Base-by-base conservation (phyloP, 768 basidiomycete species). In the Trametes meyenii region DNA sequence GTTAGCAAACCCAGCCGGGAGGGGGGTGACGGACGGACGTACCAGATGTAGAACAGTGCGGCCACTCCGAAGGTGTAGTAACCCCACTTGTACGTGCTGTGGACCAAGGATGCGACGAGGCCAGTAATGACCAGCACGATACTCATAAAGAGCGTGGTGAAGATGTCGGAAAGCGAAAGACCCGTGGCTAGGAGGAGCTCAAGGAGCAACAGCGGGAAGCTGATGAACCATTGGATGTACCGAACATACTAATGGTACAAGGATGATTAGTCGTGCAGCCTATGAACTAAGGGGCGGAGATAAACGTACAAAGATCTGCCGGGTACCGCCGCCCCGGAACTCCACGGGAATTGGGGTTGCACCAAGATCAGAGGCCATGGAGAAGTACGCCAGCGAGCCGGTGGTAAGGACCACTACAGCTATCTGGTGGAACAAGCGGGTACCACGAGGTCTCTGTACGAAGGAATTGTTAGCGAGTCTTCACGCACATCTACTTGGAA, bases 281-380 rank as follows among this genome's bases (percentile, higher is more conserved):
- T 1, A 0, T 23, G 5, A 17, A 16, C 2, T 12, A 21, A 21
- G 29, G 38, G 29, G 21, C n/a, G 26, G 26, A 48, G 1, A 29
- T 33, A 21, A 1, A 56, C 76, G 51, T 74, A 85, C 77, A 79
- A 79, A 78, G 73, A 78, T 74, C 68, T 73, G 77, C 21, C 77
- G 78, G 1, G 76, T 76, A 62, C 71, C 72, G 48, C 72, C 54
- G n/a, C 72, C 72, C 29, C 71, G 66, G 68, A 79, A 83, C 64
- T 82, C 81, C 42, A 79, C 76, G 17, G 43, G 58, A 63, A 85
- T 67, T 39, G 81, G 75, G 0, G 83, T 79, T 44, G 72, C 72
- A 13, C 85, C 84, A 40, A 85, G 74, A 67, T 84, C 76, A 19
- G 83, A 83, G 0, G 83, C 84, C 83, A 85, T 83, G 13, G 77